These are phyloP conservation scores for Phytophthora fragariae DNA, from an alignment of 352 stramenopile species.

Conservation along the genomic window DNA sequence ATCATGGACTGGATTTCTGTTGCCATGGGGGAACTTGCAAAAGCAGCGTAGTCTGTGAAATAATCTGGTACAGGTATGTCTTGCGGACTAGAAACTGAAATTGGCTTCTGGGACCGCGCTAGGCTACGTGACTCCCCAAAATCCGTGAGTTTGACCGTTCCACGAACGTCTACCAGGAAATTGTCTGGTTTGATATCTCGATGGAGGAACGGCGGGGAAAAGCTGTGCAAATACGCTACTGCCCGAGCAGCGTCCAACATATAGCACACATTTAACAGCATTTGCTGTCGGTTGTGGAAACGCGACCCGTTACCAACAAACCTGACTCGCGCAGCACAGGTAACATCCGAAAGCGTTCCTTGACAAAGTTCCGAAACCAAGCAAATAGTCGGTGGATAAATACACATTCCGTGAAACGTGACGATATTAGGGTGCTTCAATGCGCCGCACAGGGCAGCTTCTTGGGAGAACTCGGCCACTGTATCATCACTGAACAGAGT, in stretches of 20 bases:
- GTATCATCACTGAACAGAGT: conserved; percentile 59
- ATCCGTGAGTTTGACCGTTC: conserved; percentile 81
- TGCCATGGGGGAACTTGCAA: conserved; percentile 20
- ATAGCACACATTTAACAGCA: conserved; percentile 67
- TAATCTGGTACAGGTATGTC: not conserved
- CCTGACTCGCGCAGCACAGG: conserved; percentile 10
- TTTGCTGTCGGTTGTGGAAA: conserved; percentile 43
- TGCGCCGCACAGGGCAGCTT: conserved; percentile 53
- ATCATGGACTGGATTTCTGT: conserved; percentile 13
- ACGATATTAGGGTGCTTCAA: conserved; percentile 73
- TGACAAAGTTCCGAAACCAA: conserved; percentile 81
- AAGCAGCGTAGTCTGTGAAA: conserved; percentile 12
- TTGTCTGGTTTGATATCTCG: conserved; percentile 83
- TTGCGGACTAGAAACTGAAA: not conserved
- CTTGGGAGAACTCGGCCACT: conserved; percentile 62
- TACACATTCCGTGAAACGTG: conserved; percentile 66
- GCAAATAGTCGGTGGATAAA: conserved; percentile 77
- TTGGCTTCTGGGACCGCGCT: conserved; percentile 20
- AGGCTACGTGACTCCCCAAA: conserved; percentile 72
- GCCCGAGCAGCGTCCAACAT: conserved; percentile 73
- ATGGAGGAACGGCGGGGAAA: conserved; percentile 74
- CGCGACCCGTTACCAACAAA: conserved; percentile 7
- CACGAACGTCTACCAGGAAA: conserved; percentile 73
- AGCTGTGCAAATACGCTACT: conserved; percentile 79
- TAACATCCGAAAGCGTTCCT: conserved; percentile 61